These are phyloP conservation scores for Erythrobasidium hasegawianum DNA, from an alignment of 1,284 basidiomycete species.

Conservation along the genomic window DNA sequence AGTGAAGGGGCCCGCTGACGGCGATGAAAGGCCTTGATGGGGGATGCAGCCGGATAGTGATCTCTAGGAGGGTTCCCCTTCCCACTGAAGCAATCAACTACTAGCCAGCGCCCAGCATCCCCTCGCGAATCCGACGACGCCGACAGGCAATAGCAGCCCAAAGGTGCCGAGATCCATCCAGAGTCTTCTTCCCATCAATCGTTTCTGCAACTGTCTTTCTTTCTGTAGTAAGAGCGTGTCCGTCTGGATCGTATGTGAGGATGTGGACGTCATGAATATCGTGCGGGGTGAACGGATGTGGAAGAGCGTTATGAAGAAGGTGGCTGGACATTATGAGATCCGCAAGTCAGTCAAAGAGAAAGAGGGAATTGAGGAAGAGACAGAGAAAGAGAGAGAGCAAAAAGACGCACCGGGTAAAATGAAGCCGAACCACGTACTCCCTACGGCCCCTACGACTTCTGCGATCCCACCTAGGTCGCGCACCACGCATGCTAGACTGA, in stretches of 20 bases:
- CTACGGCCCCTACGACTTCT: constrained; percentile 40
- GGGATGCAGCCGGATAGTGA: no score
- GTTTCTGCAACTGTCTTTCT: constrained; percentile 64
- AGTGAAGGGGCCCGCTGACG: no score
- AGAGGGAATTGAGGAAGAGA: background rate
- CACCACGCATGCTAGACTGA: constrained; percentile 12
- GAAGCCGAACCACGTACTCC: constrained; percentile 38
- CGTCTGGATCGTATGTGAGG: constrained; percentile 50
- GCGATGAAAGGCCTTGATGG: no score
- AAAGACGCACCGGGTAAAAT: constrained; percentile 39
- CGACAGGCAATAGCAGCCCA: constrained; percentile 58
- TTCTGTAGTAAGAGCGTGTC: constrained; percentile 65
- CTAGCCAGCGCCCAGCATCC: constrained; percentile 35
- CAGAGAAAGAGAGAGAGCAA: background rate
- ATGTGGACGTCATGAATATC: constrained; percentile 41
- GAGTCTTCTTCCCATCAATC: constrained; percentile 60
- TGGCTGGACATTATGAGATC: constrained; percentile 32
- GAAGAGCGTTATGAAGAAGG: constrained; percentile 46
- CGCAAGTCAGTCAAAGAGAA: background rate
- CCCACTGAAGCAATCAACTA: background rate
- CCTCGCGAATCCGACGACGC: constrained; percentile 46
- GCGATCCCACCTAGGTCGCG: constrained; percentile 38
- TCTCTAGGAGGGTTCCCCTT: no score
- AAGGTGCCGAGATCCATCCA: constrained; percentile 70
- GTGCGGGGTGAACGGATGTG: constrained; percentile 45